Conservation (phyloP, 805 yeast genomes). For the Candida jianshihensis region DNA sequence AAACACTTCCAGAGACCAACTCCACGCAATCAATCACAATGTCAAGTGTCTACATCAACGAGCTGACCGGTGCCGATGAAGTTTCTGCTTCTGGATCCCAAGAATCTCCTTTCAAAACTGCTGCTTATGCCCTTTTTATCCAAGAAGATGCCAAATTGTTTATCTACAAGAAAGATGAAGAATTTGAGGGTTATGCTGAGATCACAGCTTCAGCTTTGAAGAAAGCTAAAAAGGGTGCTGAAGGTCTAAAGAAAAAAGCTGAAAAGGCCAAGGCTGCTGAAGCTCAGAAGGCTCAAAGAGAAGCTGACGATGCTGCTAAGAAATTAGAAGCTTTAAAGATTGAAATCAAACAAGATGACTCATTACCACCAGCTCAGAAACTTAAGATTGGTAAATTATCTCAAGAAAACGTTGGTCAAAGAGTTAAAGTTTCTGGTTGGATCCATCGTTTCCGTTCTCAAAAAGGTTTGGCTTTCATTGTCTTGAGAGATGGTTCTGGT, state of each 20-base stretch:
- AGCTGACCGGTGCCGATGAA: slow-evolving; percentile 61
- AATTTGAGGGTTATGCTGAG: slow-evolving; percentile 55
- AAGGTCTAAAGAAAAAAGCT: slow-evolving; percentile 72
- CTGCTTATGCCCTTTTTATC: slow-evolving; percentile 72
- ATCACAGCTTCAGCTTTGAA: slow-evolving; percentile 88
- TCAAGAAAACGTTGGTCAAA: slow-evolving; percentile 43
- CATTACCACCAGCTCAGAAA: slow-evolving; percentile 62
- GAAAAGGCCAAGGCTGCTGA: slow-evolving; percentile 48
- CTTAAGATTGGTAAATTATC: slow-evolving; percentile 44
- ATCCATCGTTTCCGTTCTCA: slow-evolving; percentile 89
- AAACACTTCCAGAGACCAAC: no score
- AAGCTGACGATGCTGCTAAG: slow-evolving; percentile 66
- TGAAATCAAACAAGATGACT: slow-evolving; percentile 61
- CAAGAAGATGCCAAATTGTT: slow-evolving; percentile 43
- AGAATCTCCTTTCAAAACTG: slow-evolving; percentile 64
- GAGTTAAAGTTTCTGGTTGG: slow-evolving; percentile 90
- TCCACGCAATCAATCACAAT: slow-evolving; percentile 4
- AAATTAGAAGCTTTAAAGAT: slow-evolving; percentile 77
- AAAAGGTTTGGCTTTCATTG: slow-evolving; percentile 86
- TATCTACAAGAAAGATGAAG: slow-evolving; percentile 56
- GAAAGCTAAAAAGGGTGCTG: slow-evolving; percentile 95
- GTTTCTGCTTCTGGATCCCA: slow-evolving; percentile 54
- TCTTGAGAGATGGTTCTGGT: slow-evolving; percentile 94
- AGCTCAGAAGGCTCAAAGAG: slow-evolving; percentile 43
- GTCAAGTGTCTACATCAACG: slow-evolving; percentile 60